Percentiles rank a stretch among this genome's conserved stretches.
Conservation (phyloP, 768 basidiomycete genomes). For the Mycena galericulata region DNA sequence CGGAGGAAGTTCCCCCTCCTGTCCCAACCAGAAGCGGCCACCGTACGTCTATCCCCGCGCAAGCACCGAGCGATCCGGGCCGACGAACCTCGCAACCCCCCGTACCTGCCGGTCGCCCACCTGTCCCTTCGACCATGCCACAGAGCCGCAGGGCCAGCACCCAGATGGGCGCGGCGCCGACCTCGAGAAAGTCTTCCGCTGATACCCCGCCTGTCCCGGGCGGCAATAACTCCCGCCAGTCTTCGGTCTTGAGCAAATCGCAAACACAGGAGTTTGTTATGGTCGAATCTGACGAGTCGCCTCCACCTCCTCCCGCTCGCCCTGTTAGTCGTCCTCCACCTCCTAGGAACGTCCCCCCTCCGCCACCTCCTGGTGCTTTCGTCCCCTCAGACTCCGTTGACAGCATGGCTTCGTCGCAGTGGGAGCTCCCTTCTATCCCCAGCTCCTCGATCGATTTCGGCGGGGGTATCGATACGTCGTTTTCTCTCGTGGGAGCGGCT, state of each 20-base stretch:
- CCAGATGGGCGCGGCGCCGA: conserved; percentile 41
- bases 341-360: conserved; percentile 55
- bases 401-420: conserved; percentile 58
- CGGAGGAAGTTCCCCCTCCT: conserved; percentile 64
- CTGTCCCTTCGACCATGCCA: conserved; percentile 51
- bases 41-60: conserved; percentile 44
- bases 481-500: conserved; percentile 40
- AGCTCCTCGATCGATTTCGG: conserved; percentile 67
- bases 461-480: conserved; percentile 42
- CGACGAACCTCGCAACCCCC: conserved; percentile 59
- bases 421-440: conserved; percentile 76
- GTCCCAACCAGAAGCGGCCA: conserved; percentile 61
- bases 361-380: conserved; percentile 45
- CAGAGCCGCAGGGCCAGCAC: conserved; percentile 53
- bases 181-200: conserved; percentile 54
- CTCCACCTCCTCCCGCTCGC: conserved; percentile 59
- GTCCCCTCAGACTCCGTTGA: conserved; percentile 42
- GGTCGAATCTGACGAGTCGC: conserved; percentile 59
- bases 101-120: conserved; percentile 52
- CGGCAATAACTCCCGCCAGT: conserved; percentile 35
- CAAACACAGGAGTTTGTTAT: conserved; percentile 64
- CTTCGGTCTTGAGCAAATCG: conserved; percentile 39
- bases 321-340: conserved; percentile 47
- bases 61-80: conserved; percentile 42
- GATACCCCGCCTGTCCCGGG: conserved; percentile 40